A percentile compares a stretch with the other conserved stretches of the same genome.
phyloP scores from a whole-genome alignment of 371 early-diverging fungal genomes.

The Blakeslea trispora region DNA sequence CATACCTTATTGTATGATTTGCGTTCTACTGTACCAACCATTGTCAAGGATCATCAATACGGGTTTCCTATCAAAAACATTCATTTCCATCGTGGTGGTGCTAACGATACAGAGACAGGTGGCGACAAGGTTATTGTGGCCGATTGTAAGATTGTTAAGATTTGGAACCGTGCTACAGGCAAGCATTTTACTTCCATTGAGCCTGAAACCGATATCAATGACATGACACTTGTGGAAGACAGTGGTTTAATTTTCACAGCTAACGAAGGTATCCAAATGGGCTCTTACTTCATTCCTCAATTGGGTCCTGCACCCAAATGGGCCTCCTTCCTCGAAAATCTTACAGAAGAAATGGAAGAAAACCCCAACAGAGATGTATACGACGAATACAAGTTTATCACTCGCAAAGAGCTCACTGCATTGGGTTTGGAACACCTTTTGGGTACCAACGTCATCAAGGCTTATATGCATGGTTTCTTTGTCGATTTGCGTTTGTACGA shows the following conservation, averaged over 20 bases:
- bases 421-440: conserved; percentile 92
- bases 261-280: conserved; percentile 94
- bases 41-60: conserved; percentile 95
- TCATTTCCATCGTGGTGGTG: conserved; percentile 75
- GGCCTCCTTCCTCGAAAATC: conserved; percentile 96
- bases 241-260: conserved; percentile 95
- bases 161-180: conserved; percentile 87
- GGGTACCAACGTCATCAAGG: conserved; percentile 92
- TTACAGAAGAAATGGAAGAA: conserved; percentile 98
- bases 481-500: conserved; percentile 94
- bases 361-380: conserved; percentile 83
- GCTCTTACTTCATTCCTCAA: conserved; percentile 89
- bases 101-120: conserved; percentile 38
- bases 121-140: conserved; percentile 82
- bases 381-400: conserved; percentile 98
- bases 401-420: conserved; percentile 84
- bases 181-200: conserved; percentile 90
- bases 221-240: conserved; percentile 79
- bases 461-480: conserved; percentile 99
- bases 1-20: conserved; percentile 95
- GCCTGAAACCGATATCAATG: conserved; percentile 92
- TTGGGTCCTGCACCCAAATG: conserved; percentile 97
- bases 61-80: conserved; percentile 94
- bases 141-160: conserved; percentile 89
- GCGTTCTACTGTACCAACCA: conserved; percentile 79